Percentiles rank a stretch among this genome's conserved stretches.
phyloP scores from a whole-genome alignment of 192 early-diverging fungal species.

The Dimargaris cristalligena region DNA sequence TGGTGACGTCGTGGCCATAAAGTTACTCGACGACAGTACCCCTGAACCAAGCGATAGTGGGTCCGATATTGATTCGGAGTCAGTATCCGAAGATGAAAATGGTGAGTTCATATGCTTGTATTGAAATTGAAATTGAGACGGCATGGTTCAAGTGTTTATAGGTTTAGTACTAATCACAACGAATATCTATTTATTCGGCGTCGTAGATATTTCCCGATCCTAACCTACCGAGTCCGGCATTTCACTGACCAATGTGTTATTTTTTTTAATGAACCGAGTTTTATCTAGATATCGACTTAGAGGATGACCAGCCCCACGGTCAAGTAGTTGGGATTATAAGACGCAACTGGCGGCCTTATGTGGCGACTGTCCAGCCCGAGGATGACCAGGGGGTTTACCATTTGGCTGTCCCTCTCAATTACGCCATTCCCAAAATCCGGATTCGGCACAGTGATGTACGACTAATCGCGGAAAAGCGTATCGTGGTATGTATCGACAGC shows the following conservation, averaged over 20 bases:
- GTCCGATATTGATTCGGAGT: not conserved
- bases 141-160: constrained; percentile 2
- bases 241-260: not conserved
- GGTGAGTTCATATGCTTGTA: constrained; percentile 9
- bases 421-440: constrained; percentile 53
- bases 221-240: not conserved
- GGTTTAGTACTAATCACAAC: no score
- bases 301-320: constrained; percentile 16
- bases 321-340: constrained; percentile 42
- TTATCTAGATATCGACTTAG: not conserved
- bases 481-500: constrained; percentile 55
- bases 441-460: constrained; percentile 45
- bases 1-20: constrained; percentile 50
- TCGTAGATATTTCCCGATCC: not conserved
- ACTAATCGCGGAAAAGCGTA: constrained; percentile 36
- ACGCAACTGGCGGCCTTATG: constrained; percentile 58
- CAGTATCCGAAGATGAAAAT: not conserved
- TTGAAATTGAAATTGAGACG: constrained; percentile 18
- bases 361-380: constrained; percentile 50
- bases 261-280: not conserved
- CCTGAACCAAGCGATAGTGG: not conserved
- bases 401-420: constrained; percentile 48
- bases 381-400: constrained; percentile 28
- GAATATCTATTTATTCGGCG: not conserved
- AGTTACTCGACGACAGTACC: constrained; percentile 21